These are phyloP conservation scores for Candida patagonica DNA, from an alignment of 805 yeast species.

Conservation along the genomic window DNA sequence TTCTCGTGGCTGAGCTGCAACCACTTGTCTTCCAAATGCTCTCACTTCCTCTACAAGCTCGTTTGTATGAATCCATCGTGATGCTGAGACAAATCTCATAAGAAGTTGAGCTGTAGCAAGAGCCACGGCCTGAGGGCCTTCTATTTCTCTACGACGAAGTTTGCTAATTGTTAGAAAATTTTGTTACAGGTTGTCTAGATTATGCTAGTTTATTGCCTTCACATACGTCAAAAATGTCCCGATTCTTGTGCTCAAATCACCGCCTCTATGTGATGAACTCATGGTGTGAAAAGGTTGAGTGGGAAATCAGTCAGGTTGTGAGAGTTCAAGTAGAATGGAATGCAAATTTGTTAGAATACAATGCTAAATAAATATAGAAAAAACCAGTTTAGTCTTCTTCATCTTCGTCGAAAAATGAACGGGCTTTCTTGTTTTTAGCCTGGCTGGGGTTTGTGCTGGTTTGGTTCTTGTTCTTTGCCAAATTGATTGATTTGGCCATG, in stretches of 20 bases:
- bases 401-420: no score
- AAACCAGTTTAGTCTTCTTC: no score
- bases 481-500: no score
- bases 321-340: no score
- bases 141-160: constrained; percentile 75
- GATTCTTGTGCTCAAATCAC: constrained; percentile 25
- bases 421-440: no score
- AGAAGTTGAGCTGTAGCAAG: constrained; percentile 78
- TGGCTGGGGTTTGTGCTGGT: no score
- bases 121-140: constrained; percentile 76
- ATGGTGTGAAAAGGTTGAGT: neutral
- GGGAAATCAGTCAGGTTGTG: no score
- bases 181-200: neutral
- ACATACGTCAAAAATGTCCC: constrained; percentile 24
- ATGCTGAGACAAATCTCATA: constrained; percentile 80
- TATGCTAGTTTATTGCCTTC: neutral
- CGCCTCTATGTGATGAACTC: constrained; percentile 15
- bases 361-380: no score
- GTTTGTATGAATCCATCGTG: constrained; percentile 74
- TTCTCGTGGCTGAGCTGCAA: constrained; percentile 78
- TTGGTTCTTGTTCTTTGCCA: no score
- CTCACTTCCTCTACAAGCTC: constrained; percentile 67
- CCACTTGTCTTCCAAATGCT: constrained; percentile 56
- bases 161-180: constrained; percentile 8
- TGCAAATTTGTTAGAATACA: no score